Percentiles rank a stretch among this genome's conserved stretches.
Evolutionary conservation across 805 yeast species (phyloP).

Genomic region (Saccharomycopsis sp.): DNA sequence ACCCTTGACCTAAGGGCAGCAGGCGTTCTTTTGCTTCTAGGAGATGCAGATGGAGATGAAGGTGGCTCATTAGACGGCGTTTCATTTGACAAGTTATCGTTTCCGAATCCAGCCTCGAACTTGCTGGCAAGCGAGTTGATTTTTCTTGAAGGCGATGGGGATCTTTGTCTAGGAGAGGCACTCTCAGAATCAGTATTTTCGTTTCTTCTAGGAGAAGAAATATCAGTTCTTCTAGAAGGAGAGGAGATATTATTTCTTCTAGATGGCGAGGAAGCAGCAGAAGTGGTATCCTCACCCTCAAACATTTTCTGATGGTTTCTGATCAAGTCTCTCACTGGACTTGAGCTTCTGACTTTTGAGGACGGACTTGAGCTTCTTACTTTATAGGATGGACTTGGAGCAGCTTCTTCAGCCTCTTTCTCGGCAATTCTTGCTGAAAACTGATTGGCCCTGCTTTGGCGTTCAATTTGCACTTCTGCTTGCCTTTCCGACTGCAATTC

Average conservation of each 20-base stretch:
- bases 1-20: constrained; percentile 1
- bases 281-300: neutral
- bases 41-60: neutral
- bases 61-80: neutral
- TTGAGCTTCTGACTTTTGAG: constrained; percentile 6
- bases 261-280: no score
- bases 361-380: constrained; percentile 7
- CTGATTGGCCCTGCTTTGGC: neutral
- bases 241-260: no score
- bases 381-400: neutral
- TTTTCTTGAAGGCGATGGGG: neutral
- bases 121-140: constrained; percentile 1
- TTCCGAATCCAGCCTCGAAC: constrained; percentile 3
- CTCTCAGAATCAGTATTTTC: neutral
- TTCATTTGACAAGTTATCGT: neutral
- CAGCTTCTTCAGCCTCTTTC: neutral
- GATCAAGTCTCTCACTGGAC: constrained; percentile 16
- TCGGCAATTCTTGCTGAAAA: no score
- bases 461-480: neutral
- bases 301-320: constrained; percentile 6
- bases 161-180: neutral
- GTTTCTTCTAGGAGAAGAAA: neutral
- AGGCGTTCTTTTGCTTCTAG: neutral
- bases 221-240: no score
- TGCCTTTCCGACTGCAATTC: neutral